Base-by-base conservation (phyloP, 257 asterid genomes). In the Cinchona pubescens region DNA sequence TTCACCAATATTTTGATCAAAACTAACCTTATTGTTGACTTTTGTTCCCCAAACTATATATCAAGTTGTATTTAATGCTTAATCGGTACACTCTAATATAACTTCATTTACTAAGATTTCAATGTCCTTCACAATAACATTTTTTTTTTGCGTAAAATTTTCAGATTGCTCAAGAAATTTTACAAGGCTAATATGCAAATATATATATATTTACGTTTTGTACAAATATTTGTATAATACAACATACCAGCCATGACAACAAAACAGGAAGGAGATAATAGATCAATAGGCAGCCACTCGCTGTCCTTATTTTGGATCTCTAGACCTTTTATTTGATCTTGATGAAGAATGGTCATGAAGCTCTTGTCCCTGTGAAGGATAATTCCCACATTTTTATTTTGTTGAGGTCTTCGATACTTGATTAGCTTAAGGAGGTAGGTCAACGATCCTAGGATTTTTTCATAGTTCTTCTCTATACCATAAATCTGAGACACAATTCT, bases 291-390 rank as follows among this genome's bases (percentile, higher is more conserved):
- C 18, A 88, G 79, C 97, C 97, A 89, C 27, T 87, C 81, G 0
- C 87, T 92, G 11, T 86, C 87, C 82, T 90, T 81, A 4, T 86
- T 78, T 90, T 73, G 83, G 9, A 87, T 73, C 71, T 90, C 87
- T 42, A 91, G 71, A 23, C 94, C 96, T 48, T 91, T 88, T 48
- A 90, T 75, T 32, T 88, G 91, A 51, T 82, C 87, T 71, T 87
- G 96, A 70, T 90, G 86, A 18, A 91, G 91, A 78, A 87, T 73
- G 27, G 91, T 78, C 79, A 86, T 79, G 83, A 90, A 88, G 77
- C 90, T 90, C 86, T 90, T 90, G 77, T 90, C 97, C 0, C 91
- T 90, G 78, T 91, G 96, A 3, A 92, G 78, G 0, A 89, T 84
- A 56, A 91, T 79, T 13, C 89, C 97, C 82, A 81, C 63, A 14